A percentile compares a stretch with the other conserved stretches of the same genome.
Evolutionary conservation across 805 yeast species (phyloP).

Genomic region (Maudiozyma barnettii): DNA sequence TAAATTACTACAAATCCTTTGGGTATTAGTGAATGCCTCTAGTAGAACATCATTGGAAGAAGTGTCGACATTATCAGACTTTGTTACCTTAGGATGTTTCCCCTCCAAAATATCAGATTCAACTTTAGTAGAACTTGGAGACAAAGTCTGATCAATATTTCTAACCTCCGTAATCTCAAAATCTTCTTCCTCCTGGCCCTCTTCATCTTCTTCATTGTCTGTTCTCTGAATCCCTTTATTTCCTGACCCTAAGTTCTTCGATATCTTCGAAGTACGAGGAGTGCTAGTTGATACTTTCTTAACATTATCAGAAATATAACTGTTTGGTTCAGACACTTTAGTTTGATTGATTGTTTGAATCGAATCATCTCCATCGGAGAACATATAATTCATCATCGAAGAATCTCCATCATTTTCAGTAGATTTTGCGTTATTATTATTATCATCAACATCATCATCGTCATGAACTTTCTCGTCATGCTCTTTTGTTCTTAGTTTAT

Average conservation of each 20-base stretch:
- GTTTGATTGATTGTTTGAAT: background rate
- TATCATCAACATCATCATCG: background rate
- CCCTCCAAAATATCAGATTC: background rate
- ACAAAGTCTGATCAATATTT: slow-evolving; percentile 10
- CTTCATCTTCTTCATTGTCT: background rate
- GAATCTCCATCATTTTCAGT: slow-evolving; percentile 12
- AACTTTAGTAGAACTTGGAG: too few relatives aligned
- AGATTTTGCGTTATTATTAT: background rate
- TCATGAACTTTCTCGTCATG: slow-evolving; percentile 1
- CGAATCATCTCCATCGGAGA: slow-evolving; percentile 3
- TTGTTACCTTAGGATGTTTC: too few relatives aligned
- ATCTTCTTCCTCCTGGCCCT: slow-evolving; percentile 23
- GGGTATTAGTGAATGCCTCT: slow-evolving; percentile 34
- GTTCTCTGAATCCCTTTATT: background rate
- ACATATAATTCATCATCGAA: slow-evolving; percentile 14
- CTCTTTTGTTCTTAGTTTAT: slow-evolving; percentile 21
- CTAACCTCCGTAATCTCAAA: slow-evolving; percentile 36
- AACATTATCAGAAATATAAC: background rate
- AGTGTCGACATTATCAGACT: slow-evolving; percentile 4
- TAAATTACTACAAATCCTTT: slow-evolving; percentile 28
- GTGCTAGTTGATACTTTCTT: slow-evolving; percentile 8
- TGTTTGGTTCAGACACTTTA: background rate
- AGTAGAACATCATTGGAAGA: slow-evolving; percentile 31
- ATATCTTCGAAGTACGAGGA: slow-evolving; percentile 5
- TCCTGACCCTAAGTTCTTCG: too few relatives aligned